phyloP scores from a whole-genome alignment of 163 green algal genomes.

The Volvox carteri region DNA sequence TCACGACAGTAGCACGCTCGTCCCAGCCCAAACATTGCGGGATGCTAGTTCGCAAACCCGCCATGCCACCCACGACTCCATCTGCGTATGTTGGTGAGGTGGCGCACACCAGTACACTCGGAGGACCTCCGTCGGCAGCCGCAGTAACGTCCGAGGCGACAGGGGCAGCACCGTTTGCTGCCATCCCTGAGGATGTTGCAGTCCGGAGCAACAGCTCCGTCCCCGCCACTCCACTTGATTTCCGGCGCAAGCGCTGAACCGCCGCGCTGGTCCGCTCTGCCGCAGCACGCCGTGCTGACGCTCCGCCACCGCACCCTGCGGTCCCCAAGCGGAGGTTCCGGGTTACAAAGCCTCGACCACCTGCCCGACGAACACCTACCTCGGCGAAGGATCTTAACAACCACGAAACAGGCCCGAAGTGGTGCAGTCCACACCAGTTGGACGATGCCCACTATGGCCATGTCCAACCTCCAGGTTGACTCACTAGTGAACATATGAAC shows the following conservation, averaged over 20 bases:
- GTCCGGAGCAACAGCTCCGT: background rate
- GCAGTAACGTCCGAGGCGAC: background rate
- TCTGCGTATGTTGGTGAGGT: background rate
- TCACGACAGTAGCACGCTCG: background rate
- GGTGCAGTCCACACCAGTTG: too few relatives aligned
- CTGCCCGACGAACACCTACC: too few relatives aligned
- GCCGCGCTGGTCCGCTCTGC: conserved; percentile 27
- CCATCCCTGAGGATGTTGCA: background rate
- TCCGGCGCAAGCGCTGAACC: conserved; percentile 44
- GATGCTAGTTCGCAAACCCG: background rate
- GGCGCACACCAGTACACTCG: background rate
- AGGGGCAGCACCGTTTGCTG: background rate
- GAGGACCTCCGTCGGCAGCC: background rate
- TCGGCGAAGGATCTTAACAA: too few relatives aligned
- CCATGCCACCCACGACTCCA: background rate
- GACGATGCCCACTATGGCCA: too few relatives aligned
- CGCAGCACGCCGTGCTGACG: conserved; percentile 22
- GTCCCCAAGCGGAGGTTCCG: too few relatives aligned
- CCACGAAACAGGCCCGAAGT: too few relatives aligned
- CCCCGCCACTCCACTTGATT: conserved; percentile 7
- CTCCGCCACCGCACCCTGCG: background rate
- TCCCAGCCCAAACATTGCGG: background rate
- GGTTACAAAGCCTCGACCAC: too few relatives aligned
- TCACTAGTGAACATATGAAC: too few relatives aligned
- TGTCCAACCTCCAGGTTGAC: too few relatives aligned